Evolutionary conservation across 768 basidiomycete species (phyloP).

Genomic region (Pisolithus orientalis): DNA sequence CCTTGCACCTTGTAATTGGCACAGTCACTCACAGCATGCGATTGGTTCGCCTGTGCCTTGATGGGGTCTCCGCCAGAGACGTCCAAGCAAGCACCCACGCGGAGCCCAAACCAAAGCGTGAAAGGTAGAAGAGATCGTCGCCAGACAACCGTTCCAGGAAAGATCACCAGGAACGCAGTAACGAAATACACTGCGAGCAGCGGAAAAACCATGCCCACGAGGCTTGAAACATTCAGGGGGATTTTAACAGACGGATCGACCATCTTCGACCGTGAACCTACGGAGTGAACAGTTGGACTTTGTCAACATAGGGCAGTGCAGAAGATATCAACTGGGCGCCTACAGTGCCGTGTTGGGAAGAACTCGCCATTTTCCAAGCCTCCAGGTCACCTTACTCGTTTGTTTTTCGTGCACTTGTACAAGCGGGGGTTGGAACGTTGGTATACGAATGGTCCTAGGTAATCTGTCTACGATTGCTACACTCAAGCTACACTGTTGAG

Average conservation of each 20-base stretch:
- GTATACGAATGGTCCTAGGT: too few relatives aligned
- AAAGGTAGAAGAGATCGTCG: conserved; percentile 43
- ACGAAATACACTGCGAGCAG: conserved; percentile 38
- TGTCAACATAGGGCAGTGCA: background rate
- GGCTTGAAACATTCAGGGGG: conserved; percentile 17
- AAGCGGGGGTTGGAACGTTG: too few relatives aligned
- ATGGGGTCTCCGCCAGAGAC: conserved; percentile 6
- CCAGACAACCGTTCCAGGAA: conserved; percentile 31
- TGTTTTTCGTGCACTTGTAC: too few relatives aligned
- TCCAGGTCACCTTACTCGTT: too few relatives aligned
- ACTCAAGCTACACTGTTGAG: too few relatives aligned
- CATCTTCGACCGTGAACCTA: background rate
- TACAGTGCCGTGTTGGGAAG: too few relatives aligned
- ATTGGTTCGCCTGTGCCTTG: conserved; percentile 5
- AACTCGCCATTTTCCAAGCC: too few relatives aligned
- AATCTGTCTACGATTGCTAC: too few relatives aligned
- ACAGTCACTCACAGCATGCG: conserved; percentile 4
- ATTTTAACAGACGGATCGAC: conserved; percentile 3
- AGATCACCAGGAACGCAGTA: conserved; percentile 42
- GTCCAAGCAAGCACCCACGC: conserved; percentile 21
- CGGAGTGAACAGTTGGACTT: background rate
- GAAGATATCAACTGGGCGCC: too few relatives aligned
- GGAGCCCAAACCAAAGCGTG: conserved; percentile 36
- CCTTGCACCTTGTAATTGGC: background rate
- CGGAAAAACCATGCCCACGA: conserved; percentile 30